These are phyloP conservation scores for Skeletonema costatum DNA, from an alignment of 108 stramenopile species.

Conservation along the genomic window DNA sequence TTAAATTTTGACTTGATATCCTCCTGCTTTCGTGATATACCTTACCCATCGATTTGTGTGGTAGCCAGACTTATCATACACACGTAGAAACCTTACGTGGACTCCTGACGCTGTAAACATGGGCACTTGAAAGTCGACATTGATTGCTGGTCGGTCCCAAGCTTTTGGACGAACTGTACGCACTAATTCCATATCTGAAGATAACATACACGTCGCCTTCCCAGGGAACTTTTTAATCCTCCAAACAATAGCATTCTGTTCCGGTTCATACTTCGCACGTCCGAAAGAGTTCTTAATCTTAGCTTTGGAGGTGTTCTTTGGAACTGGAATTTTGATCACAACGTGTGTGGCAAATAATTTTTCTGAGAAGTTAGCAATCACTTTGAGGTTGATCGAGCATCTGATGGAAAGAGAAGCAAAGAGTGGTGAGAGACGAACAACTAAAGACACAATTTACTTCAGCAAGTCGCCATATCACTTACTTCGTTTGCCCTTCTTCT, in stretches of 20 bases:
- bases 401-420: conserved; percentile 26
- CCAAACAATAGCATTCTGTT: conserved; percentile 98
- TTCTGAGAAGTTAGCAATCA: conserved; percentile 92
- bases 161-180: conserved; percentile 93
- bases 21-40: conserved; percentile 97
- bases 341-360: conserved; percentile 94
- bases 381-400: conserved; percentile 94
- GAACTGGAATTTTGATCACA: conserved; percentile 97
- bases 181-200: conserved; percentile 95
- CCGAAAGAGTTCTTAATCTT: conserved; percentile 93
- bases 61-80: conserved; percentile 98
- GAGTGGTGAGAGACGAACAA: neutral
- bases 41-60: conserved; percentile 97
- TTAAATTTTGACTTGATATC: conserved; percentile 97
- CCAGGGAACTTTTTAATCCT: conserved; percentile 96
- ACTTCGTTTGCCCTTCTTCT: conserved; percentile 93
- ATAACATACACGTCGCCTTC: conserved; percentile 90
- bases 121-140: conserved; percentile 97
- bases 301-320: conserved; percentile 95
- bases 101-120: conserved; percentile 99
- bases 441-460: neutral
- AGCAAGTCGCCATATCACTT: conserved; percentile 28
- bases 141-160: conserved; percentile 97
- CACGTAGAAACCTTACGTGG: conserved; percentile 96
- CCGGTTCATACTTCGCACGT: conserved; percentile 97